Percentiles rank a stretch among this genome's conserved stretches.
Evolutionary conservation across 306 rosid species (phyloP).

Genomic region (Acacia confusa): DNA sequence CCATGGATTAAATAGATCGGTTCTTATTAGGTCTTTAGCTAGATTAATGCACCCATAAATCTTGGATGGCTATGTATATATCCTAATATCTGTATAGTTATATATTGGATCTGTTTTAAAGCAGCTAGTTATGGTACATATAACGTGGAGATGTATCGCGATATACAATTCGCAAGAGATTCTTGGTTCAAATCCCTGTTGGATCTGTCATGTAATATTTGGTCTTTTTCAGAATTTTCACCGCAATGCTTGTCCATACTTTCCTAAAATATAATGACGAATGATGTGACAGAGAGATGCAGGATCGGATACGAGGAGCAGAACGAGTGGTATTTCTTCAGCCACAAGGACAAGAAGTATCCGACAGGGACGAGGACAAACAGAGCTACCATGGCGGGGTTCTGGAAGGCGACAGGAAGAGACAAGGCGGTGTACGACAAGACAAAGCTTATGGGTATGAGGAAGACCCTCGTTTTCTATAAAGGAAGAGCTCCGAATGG

Average conservation of each 20-base stretch:
- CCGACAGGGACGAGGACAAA: slow-evolving; percentile 27
- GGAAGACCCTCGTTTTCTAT: slow-evolving; percentile 32
- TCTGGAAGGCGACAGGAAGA: slow-evolving; percentile 29
- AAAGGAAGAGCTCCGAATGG: slow-evolving; percentile 27
- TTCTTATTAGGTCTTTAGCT: background rate
- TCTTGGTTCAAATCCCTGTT: background rate
- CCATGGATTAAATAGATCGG: background rate
- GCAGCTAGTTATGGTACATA: background rate
- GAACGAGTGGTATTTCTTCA: slow-evolving; percentile 26
- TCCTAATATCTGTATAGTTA: background rate
- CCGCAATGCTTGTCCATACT: background rate
- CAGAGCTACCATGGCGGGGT: slow-evolving; percentile 13
- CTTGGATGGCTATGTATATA: background rate
- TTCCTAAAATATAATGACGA: background rate
- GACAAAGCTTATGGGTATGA: background rate
- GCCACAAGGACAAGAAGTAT: slow-evolving; percentile 25
- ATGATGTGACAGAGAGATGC: slow-evolving; percentile 8
- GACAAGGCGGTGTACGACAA: slow-evolving; percentile 14
- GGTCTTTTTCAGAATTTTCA: background rate
- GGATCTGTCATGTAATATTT: background rate
- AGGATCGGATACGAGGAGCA: slow-evolving; percentile 12
- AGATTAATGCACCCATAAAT: background rate
- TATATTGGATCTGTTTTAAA: background rate
- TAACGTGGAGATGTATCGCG: background rate
- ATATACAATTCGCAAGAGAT: background rate